Base-by-base conservation (phyloP, 192 early-diverging fungal species). In the Backusella liffmaniae region DNA sequence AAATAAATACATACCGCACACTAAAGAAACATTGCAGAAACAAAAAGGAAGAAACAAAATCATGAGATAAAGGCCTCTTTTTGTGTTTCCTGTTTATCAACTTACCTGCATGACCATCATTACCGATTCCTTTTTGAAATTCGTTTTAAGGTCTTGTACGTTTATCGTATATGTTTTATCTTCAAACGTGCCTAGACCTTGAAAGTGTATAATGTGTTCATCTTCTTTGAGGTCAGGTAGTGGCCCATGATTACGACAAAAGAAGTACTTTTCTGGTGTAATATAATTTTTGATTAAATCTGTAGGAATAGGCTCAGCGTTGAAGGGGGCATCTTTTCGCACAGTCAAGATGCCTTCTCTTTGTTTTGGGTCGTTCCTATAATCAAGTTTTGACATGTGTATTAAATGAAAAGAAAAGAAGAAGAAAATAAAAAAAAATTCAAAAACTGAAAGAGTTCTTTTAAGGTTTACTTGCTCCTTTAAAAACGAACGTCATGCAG, bases 171-270 rank as follows among this genome's bases (percentile, higher is more conserved):
- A 42, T 37, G 51, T 26, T 7, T 59, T 71, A 10, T 34, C 42
- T n/a, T 36, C 16, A 10, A 78, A 21, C 2, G 56, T 62, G 3
- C 77, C 77, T 12, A 79, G 2, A 1, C 82, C 82, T 26, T 93
- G 87, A 26, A 98, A 80, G 8, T 80, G 76, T 73, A 97, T 83
- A 10, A 49, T 21, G 84, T 91, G 94, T 8, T 80, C 76, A 0
- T 84, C 79, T 1, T 77, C 74, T 23, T 89, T 84, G n/a, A 96
- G 84, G 41, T 90, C 83, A 12, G 96, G 96, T 41, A 97, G 93
- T 29, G 96, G 94, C 5, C 96, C 91, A 75, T 97, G 96, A 83
- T 95, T 94, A 26, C 96, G 91, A 56, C 94, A 92, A 75, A 93
- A 97, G 79, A 94, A 94, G 46, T 85, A 77, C 23, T 88, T 83